Evolutionary conservation across 1,139 yeast species (phyloP).

Genomic region (Kodamaea fungicola): DNA sequence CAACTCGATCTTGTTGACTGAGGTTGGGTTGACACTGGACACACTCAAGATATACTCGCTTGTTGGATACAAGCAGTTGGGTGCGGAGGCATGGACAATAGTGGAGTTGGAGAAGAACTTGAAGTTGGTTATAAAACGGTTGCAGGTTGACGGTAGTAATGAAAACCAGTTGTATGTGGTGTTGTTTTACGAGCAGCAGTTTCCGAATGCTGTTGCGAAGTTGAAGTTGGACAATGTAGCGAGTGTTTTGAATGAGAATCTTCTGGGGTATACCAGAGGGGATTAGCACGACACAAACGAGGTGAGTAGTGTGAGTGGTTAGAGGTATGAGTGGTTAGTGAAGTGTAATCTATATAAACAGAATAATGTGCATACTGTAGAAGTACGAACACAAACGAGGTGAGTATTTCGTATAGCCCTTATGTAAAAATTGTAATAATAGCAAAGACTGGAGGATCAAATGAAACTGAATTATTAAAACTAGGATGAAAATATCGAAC

Average conservation of each 20-base stretch:
- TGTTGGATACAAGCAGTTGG: conserved; percentile 37
- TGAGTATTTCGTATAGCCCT: no score
- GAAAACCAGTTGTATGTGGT: conserved; percentile 20
- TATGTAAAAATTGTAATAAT: no score
- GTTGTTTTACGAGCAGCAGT: conserved; percentile 30
- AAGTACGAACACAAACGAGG: no score
- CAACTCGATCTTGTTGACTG: conserved; percentile 12
- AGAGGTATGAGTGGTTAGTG: no score
- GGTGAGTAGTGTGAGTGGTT: no score
- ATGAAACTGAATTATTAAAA: no score
- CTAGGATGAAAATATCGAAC: no score
- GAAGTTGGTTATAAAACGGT: conserved; percentile 26
- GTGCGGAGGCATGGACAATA: conserved; percentile 27
- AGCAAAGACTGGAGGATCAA: no score
- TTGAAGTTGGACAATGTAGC: conserved; percentile 37
- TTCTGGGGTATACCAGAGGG: conserved; percentile 24
- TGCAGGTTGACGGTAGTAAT: conserved; percentile 12
- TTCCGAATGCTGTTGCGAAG: conserved; percentile 43
- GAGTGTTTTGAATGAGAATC: conserved; percentile 29
- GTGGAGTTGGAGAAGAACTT: conserved; percentile 31
- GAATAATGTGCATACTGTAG: no score
- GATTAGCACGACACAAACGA: background rate
- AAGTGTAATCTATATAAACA: no score
- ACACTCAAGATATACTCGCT: conserved; percentile 45
- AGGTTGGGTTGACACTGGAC: conserved; percentile 28